Evolutionary conservation across 495 filamentous ascomycete species (phyloP), one percentile per base, ranked within the genome.

Genomic region (Trichoderma virens): DNA sequence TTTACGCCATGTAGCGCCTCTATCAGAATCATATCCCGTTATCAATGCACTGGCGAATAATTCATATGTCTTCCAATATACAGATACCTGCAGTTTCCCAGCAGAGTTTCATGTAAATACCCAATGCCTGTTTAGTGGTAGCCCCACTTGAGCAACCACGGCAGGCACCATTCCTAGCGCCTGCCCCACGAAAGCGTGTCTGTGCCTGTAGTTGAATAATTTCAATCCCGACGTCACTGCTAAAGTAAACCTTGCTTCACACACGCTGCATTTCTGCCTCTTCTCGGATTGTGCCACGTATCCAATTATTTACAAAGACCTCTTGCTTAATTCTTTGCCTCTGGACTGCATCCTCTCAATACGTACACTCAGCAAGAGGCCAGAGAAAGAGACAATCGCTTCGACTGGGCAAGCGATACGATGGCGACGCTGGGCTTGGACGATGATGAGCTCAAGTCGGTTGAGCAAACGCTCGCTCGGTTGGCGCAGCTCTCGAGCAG

Each of bases 381-480:
- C 2, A 47, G 9, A 9, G 43, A 23, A 23, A 45, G 9, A 2
- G 18, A 47, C 9, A n/a, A n/a, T n/a, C n/a, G n/a, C n/a, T n/a
- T n/a, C n/a, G n/a, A n/a, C n/a, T n/a, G n/a, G n/a, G n/a, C 43
- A 20, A 8, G 43, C 43, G 18, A 60, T 32, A 60, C 38, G 51
- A 85, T 84, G 83, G 72, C 79, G 27, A 75, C 81, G 23, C 69
- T 84, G 25, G 70, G 72, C 20, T 72, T 85, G 31, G 72, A 65
- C 18, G 76, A 75, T 59, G 86, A 88, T 20, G 88, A 93, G 66
- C 79, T 90, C 61, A 88, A 87, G 76, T 80, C 83, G 64, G 82
- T 95, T 59, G 90, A 95, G 68, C 80, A 88, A 71, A 84, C 88
- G 45, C 87, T 90, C 47, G 87, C 88, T 68, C 84, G 89, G 16